phyloP scores from a whole-genome alignment of 345 rosid genomes.

The Nasturtium officinale region DNA sequence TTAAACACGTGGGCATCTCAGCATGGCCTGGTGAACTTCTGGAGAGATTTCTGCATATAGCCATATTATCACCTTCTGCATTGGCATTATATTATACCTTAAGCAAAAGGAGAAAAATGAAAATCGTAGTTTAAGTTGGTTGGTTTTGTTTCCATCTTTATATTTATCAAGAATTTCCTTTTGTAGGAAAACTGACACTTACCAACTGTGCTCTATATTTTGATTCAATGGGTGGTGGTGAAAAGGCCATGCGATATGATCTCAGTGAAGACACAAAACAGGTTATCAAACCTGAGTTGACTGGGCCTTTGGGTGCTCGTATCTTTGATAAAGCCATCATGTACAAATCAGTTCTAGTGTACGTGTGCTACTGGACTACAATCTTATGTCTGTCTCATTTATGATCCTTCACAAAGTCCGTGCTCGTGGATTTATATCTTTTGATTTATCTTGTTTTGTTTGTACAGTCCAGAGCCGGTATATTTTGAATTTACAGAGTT shows the following conservation, averaged over 20 bases:
- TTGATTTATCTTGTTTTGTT: constrained; percentile 20
- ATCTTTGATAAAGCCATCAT: constrained; percentile 94
- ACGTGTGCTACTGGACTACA: constrained; percentile 45
- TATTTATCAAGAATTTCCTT: constrained; percentile 38
- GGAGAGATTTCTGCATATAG: constrained; percentile 26
- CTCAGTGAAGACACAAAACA: constrained; percentile 75
- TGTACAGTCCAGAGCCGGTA: constrained; percentile 71
- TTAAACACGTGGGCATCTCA: constrained; percentile 90
- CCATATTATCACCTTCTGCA: constrained; percentile 16
- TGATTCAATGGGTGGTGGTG: constrained; percentile 91
- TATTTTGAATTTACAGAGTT: constrained; percentile 93
- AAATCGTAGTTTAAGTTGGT: constrained; percentile 14
- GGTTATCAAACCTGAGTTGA: constrained; percentile 86
- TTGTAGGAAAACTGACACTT: constrained; percentile 81
- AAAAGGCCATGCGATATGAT: constrained; percentile 81
- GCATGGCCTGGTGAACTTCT: constrained; percentile 90
- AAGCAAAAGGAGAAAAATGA: constrained; percentile 5
- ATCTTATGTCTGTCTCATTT: constrained; percentile 15
- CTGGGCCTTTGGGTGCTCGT: constrained; percentile 96
- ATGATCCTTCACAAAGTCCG: constrained; percentile 12
- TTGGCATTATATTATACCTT: constrained; percentile 1
- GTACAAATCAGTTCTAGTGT: constrained; percentile 80
- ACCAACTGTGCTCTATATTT: constrained; percentile 83
- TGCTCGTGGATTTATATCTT: constrained; percentile 16
- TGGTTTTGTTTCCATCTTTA: constrained; percentile 28